These are phyloP conservation scores for Monosporascus sp. DNA, from an alignment of 2,329 filamentous ascomycete genomes.

Conservation along the genomic window DNA sequence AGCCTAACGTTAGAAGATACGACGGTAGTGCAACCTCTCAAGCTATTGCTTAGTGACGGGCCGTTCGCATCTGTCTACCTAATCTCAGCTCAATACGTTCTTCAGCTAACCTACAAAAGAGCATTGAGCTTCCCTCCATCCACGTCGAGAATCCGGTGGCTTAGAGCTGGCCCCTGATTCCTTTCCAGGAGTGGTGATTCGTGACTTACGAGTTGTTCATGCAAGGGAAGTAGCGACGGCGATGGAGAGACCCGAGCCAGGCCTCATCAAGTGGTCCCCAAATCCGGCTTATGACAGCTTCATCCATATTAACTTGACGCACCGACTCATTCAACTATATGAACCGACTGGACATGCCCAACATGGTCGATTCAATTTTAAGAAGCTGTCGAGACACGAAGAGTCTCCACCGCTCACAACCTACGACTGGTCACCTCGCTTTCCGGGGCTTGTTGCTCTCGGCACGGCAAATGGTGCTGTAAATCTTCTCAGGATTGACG, in stretches of 20 bases:
- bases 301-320: constrained; percentile 59
- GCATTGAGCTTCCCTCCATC: no score
- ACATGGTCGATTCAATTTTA: constrained; percentile 51
- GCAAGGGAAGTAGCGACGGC: constrained; percentile 19
- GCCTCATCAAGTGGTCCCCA: constrained; percentile 62
- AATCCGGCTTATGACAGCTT: constrained; percentile 54
- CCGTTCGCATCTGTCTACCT: no score
- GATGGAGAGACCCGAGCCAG: constrained; percentile 57
- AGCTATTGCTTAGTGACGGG: no score
- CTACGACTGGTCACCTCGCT: constrained; percentile 60
- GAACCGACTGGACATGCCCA: constrained; percentile 56
- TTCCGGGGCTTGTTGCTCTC: constrained; percentile 64
- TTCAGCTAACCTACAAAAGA: no score
- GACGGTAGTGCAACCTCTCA: no score
- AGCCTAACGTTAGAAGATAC: no score
- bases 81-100: no score
- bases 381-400: constrained; percentile 52
- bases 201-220: constrained; percentile 2
- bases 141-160: background rate
- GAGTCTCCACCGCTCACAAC: constrained; percentile 59
- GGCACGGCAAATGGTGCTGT: constrained; percentile 72
- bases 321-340: constrained; percentile 58
- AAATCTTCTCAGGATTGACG: constrained; percentile 67
- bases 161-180: background rate
- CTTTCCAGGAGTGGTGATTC: background rate